Base-by-base conservation (phyloP, 2,329 filamentous ascomycete genomes). In the Simplicillium sp. region DNA sequence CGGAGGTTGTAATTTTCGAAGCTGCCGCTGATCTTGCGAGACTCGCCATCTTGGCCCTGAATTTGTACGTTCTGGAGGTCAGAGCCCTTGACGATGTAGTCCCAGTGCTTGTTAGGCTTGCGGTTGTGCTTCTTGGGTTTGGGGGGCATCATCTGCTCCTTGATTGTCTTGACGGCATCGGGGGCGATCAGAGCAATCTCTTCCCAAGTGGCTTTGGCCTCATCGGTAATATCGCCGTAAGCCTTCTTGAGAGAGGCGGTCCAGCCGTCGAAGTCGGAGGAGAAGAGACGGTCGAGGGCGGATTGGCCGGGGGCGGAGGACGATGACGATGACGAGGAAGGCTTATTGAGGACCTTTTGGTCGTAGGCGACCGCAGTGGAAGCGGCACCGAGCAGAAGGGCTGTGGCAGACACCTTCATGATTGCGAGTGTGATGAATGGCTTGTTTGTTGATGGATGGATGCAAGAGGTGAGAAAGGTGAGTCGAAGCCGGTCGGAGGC, bases 1-100 rank as follows among this genome's bases (percentile, higher is more conserved):
- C 92, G 80, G 48, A 98, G 75, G 66, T 84, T 87, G 71, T 87
- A 94, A 50, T 76, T 68, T 56, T 87, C 82, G 20, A 94, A 75
- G 59, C 80, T 80, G 50, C 87, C 87, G 53, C 82, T 84, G 44
- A 90, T 68, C 62, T 88, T 79, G 50, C 84, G 75, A 64, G 87
- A 80, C 67, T 84, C 80, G 62, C 86, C 76, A 51, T 84, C 86
- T 44, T 83, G 64, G 42, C 72, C 70, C 61, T 84, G 72, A 37
- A 86, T 75, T 81, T 85, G 89, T 54, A 89, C 67, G 51, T 69
- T 75, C 65, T 92, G 83, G 38, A 94, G 66, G 49, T 92, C 82
- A 44, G 80, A 77, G 50, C 88, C 88, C 60, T 80, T 82, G 53
- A 90, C 78, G 54, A 89, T 71, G 60, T 87, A 83, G 58, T 94